Conservation (phyloP, 345 rosid genomes). For the Arabidopsis arenosa region DNA sequence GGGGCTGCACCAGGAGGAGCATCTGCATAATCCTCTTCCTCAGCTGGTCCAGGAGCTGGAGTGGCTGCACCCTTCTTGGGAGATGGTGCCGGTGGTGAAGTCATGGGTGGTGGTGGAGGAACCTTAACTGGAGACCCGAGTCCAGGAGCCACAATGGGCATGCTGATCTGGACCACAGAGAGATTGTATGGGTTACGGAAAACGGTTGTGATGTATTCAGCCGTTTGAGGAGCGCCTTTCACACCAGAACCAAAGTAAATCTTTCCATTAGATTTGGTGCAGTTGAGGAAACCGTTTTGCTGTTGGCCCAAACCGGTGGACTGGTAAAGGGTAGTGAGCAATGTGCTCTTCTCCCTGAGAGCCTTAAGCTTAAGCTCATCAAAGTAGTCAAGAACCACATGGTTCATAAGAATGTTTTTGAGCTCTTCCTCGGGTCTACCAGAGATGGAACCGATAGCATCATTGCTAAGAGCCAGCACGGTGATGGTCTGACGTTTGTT, state of each 20-base stretch:
- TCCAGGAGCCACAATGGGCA: slow-evolving; percentile 67
- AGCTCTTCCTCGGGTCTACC: slow-evolving; percentile 51
- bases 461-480: slow-evolving; percentile 56
- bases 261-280: slow-evolving; percentile 47
- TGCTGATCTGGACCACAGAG: slow-evolving; percentile 70
- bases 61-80: slow-evolving; percentile 40
- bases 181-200: slow-evolving; percentile 64
- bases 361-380: slow-evolving; percentile 48
- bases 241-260: slow-evolving; percentile 62
- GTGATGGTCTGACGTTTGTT: slow-evolving; percentile 59
- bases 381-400: slow-evolving; percentile 66
- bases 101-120: slow-evolving; percentile 56
- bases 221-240: slow-evolving; percentile 51
- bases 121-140: slow-evolving; percentile 47
- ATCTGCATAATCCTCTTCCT: slow-evolving; percentile 32
- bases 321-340: slow-evolving; percentile 69
- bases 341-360: slow-evolving; percentile 46
- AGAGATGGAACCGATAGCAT: slow-evolving; percentile 46
- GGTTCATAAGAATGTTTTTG: slow-evolving; percentile 54
- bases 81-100: slow-evolving; percentile 50
- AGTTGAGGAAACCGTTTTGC: slow-evolving; percentile 68
- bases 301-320: slow-evolving; percentile 57
- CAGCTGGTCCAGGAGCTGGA: slow-evolving; percentile 49
- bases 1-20: slow-evolving; percentile 43
- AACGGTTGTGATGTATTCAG: slow-evolving; percentile 54